A percentile compares a stretch with the other conserved stretches of the same genome.
phyloP scores from a whole-genome alignment of 306 rosid genomes.

The Parietaria judaica region DNA sequence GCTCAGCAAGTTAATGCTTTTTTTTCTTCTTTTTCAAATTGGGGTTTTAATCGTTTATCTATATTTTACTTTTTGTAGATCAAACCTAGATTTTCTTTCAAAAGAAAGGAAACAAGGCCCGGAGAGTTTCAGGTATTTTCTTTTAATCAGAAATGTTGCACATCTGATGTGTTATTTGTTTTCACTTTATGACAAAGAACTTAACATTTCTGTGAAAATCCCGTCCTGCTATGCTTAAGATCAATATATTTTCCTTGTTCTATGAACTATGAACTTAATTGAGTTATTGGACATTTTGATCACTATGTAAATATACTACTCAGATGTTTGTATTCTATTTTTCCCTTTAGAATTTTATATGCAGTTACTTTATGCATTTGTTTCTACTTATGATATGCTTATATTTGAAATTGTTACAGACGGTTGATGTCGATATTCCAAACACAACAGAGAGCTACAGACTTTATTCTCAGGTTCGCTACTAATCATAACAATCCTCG shows the following conservation, averaged over 20 bases:
- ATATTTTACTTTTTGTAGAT: slow-evolving; percentile 37
- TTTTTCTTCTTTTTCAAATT: slow-evolving; percentile 9
- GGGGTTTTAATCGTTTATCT: slow-evolving; percentile 8
- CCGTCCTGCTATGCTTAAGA: too few species aligned
- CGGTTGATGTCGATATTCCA: slow-evolving; percentile 79
- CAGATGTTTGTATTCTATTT: too few species aligned
- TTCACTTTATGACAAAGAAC: too few species aligned
- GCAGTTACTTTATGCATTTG: too few species aligned
- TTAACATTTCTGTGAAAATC: too few species aligned
- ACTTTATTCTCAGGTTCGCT: slow-evolving; percentile 82
- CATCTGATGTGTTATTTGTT: too few species aligned
- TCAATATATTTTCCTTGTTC: too few species aligned
- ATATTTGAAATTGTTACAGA: slow-evolving; percentile 39
- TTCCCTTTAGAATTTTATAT: too few species aligned
- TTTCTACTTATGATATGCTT: background rate
- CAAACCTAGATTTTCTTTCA: slow-evolving; percentile 85
- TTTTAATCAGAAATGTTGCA: background rate
- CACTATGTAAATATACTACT: too few species aligned
- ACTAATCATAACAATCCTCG: slow-evolving; percentile 21
- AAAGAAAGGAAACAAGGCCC: slow-evolving; percentile 87
- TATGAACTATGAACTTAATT: too few species aligned
- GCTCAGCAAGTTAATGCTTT: background rate
- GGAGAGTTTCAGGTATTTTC: slow-evolving; percentile 89
- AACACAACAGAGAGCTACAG: slow-evolving; percentile 92
- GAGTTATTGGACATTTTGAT: too few species aligned